Evolutionary conservation across 148 eudicot species (phyloP), one percentile per base, ranked within the genome.

Genomic region (Cornus kousa): DNA sequence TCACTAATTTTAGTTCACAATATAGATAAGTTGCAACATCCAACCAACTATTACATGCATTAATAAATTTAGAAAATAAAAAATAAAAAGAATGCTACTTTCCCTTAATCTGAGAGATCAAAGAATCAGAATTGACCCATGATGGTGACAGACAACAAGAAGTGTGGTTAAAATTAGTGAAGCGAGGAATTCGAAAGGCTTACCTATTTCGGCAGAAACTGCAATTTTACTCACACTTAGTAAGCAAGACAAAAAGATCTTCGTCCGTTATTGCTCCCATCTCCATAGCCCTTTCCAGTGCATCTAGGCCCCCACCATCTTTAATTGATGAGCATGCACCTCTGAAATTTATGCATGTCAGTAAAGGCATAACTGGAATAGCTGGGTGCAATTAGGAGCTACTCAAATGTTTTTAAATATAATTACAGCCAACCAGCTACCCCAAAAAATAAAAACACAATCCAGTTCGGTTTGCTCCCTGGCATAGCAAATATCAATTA

Each of bases 261-360:
- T 93, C 99, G 73, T 95, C 99, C 28, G 97, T 93, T 50, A 95
- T 91, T 75, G 99, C 86, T 80, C 99, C 99, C 89, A 91, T 81
- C 87, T 95, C 99, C 99, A 95, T 95, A 48, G 97, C 99, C 87
- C 97, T 89, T 82, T 95, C 99, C 46, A 95, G 77, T 66, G 88
- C 97, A 71, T 87, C 85, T 16, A 86, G 82, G 67, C 99, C 99
- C 62, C 93, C 93, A 85, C 88, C 92, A 79, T 95, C 99, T 84
- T 88, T 93, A 70, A 95, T 89, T 62, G 93, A 87, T 67, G 93
- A 79, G 55, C 85, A 80, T 22, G 94, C 97, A 39, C 99, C 99
- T 85, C 99, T 95, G 83, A 74, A 75, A n/a, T 81, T 67, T 53
- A 48, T 64, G 64, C 68, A 76, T 2, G 77, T 74, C 60, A 80